phyloP scores from a whole-genome alignment of 1,284 basidiomycete genomes.

The Amylostereum areolatum region DNA sequence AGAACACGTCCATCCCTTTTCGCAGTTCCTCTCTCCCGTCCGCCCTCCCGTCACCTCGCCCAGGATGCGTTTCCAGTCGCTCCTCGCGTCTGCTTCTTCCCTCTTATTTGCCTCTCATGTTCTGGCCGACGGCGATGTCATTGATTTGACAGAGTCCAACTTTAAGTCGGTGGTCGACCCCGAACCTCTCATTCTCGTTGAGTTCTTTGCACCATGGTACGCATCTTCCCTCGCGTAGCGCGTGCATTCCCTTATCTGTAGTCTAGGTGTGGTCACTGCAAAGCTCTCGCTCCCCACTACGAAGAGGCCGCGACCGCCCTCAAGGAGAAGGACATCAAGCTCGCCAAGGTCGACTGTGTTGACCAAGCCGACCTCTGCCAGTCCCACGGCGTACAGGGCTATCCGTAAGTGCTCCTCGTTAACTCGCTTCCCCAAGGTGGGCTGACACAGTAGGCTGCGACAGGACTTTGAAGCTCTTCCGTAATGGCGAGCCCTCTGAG shows the following conservation, averaged over 20 bases:
- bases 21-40: conserved; percentile 6
- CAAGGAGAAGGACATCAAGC: conserved; percentile 84
- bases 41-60: conserved; percentile 15
- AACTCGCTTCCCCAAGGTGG: neutral
- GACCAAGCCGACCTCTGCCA: conserved; percentile 85
- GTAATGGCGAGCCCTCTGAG: conserved; percentile 71
- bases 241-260: conserved; percentile 3
- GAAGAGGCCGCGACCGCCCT: conserved; percentile 93
- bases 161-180: conserved; percentile 69
- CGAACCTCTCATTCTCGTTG: conserved; percentile 83
- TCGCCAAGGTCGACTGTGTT: conserved; percentile 96
- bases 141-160: conserved; percentile 64
- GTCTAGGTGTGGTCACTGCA: conserved; percentile 84
- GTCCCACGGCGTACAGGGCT: conserved; percentile 81
- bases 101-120: conserved; percentile 53
- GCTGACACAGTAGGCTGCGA: conserved; percentile 5
- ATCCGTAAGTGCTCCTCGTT: conserved; percentile 63
- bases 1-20: too few relatives aligned
- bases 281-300: conserved; percentile 89
- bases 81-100: conserved; percentile 43
- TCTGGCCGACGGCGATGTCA: conserved; percentile 66
- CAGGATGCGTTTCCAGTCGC: conserved; percentile 58
- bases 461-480: conserved; percentile 88
- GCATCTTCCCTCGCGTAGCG: conserved; percentile 8
- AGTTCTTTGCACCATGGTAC: conserved; percentile 93